Evolutionary conservation across 1,284 basidiomycete genomes (phyloP), one percentile per base, ranked within the genome.

Genomic region (Tylopilus sp.): DNA sequence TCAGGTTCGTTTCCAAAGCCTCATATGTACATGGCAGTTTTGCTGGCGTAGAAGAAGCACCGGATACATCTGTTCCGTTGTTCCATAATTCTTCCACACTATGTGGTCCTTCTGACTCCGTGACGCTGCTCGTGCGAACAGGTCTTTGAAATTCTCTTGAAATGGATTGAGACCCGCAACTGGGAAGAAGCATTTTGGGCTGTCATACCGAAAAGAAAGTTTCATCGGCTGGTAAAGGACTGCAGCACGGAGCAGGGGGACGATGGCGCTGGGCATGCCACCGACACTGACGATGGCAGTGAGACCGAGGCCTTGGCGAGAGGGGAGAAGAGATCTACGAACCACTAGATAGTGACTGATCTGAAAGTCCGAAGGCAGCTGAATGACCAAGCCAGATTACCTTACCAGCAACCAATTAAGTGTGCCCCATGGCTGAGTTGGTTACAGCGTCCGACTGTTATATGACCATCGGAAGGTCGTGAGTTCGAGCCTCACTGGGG

Each of bases 121-220:
- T 39, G 25, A 44, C 31, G n/a, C 36, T 48, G 34, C 21, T 49
- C 69, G 67, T 46, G 33, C 45, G 12, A 49, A 55, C 38, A 66
- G 64, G 86, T 92, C 15, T 91, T 95, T 63, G 92, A 97, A 66
- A 97, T 99, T 57, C 76, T 99, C 49, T 69, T 94, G 9, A 84
- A 87, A 56, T 99, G 93, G 89, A 78, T 87, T n/a, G 84, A 88
- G 57, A 82, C 81, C 11, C 77, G 78, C 53, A 77, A 89, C 58
- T 97, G 93, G 93, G 82, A 87, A 61, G 69, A 82, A 46, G 90
- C 93, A 0, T 78, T 99, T 48, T 82, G 88, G 64, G 75, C 82
- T 13, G 89, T 95, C 41, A 89, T 98, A 54, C 95, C 95, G 0
- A 86, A 86, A 61, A 78, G 95, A 41, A 98, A 98, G 69, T 92